Conservation (phyloP, 805 yeast genomes). For the Pachysolen tannophilus region DNA sequence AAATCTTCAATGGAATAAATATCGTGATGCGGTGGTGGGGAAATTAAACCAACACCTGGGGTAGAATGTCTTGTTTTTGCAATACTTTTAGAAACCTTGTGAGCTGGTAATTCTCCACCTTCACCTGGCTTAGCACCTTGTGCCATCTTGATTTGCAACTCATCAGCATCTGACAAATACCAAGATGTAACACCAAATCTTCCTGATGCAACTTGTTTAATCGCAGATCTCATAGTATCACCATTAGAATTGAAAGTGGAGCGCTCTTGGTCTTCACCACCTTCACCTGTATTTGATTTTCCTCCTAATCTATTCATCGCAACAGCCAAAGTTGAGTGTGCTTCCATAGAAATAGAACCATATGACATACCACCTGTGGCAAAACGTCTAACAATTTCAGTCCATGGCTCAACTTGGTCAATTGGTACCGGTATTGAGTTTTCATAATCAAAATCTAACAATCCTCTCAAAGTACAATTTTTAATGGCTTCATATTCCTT, state of each 20-base stretch:
- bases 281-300: conserved; percentile 97
- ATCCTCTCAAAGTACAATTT: conserved; percentile 90
- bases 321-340: conserved; percentile 94
- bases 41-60: conserved; percentile 91
- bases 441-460: conserved; percentile 83
- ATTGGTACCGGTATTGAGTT: conserved; percentile 71
- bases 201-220: conserved; percentile 96
- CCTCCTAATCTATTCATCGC: conserved; percentile 99
- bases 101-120: conserved; percentile 98
- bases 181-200: conserved; percentile 96
- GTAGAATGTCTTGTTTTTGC: conserved; percentile 97
- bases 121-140: conserved; percentile 99
- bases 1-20: conserved; percentile 96
- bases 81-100: conserved; percentile 79
- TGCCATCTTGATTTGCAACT: conserved; percentile 96
- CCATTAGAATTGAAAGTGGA: conserved; percentile 76
- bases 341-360: conserved; percentile 97
- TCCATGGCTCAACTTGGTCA: conserved; percentile 99
- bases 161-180: conserved; percentile 94
- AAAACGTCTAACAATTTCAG: conserved; percentile 94
- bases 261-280: conserved; percentile 96
- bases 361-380: conserved; percentile 99
- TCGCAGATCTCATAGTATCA: conserved; percentile 98
- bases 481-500: conserved; percentile 87
- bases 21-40: conserved; percentile 99